phyloP scores from a whole-genome alignment of 73 alveolate genomes.

The Uronychia setigera region DNA sequence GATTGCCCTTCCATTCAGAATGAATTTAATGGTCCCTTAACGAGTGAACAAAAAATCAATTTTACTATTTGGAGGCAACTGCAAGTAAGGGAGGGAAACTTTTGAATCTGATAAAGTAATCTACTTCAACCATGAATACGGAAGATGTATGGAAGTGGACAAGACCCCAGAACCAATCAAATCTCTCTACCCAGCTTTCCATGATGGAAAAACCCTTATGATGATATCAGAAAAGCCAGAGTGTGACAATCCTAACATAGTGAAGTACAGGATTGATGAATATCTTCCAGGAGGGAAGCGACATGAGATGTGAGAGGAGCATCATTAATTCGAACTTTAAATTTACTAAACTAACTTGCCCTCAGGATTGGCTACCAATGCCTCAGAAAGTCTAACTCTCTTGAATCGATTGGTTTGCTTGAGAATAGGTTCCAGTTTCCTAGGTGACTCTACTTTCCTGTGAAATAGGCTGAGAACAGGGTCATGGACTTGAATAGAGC shows the following conservation, averaged over 20 bases:
- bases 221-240: not conserved
- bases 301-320: not conserved
- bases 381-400: not conserved
- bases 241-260: not conserved
- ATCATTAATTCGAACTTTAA: too few species aligned
- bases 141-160: not conserved
- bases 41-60: not conserved
- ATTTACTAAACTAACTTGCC: not conserved
- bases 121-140: not conserved
- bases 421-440: not conserved
- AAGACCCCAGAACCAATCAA: not conserved
- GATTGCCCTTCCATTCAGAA: not conserved
- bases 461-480: not conserved
- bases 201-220: constrained; percentile 1
- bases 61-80: not conserved
- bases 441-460: not conserved
- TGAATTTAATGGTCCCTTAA: not conserved
- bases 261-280: constrained; percentile 11
- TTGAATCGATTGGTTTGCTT: not conserved
- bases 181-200: constrained; percentile 20
- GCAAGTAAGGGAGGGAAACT: not conserved
- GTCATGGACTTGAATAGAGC: not conserved
- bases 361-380: too few species aligned
- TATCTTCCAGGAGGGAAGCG: not conserved
- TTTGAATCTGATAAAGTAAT: not conserved